Evolutionary conservation across 2,329 filamentous ascomycete species (phyloP), one percentile per base, ranked within the genome.

Genomic region (Fusarium phyllophilum): DNA sequence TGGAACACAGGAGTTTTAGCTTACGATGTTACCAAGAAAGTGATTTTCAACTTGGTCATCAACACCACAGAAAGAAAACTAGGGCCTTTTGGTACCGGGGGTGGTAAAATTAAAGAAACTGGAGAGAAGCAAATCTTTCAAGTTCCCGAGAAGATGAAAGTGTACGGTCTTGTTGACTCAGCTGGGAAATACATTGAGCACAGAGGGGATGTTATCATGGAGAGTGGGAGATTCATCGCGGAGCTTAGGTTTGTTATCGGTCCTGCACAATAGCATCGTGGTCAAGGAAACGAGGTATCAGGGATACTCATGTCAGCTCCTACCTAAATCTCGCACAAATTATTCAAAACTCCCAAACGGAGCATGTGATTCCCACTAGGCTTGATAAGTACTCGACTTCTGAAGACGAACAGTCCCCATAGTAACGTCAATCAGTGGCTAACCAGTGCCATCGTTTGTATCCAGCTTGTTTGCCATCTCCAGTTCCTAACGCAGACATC

Each of bases 251-350:
- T 55, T 22, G 5, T 55, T 20, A 24, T 29, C 0, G 34, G 34
- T 0, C 51, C 51, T 17, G 24, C 26, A 39, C 0, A 29, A 12
- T 39, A 54, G 51, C 15, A 39, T 17, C 1, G 3, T 26, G 6
- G 3, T 9, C 1, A 2, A 6, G 3, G 3, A 5, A 20, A 38
- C 2, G n/a, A 10, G n/a, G 15, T n/a, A n/a, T n/a, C n/a, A n/a
- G n/a, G n/a, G n/a, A n/a, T n/a, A n/a, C n/a, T n/a, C n/a, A n/a
- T n/a, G n/a, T n/a, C n/a, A n/a, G n/a, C n/a, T n/a, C n/a, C n/a
- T n/a, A n/a, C n/a, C n/a, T n/a, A n/a, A n/a, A n/a, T n/a, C 13
- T 22, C 8, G 13, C 8, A 46, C 6, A 22, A 13, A 29, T 46
- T 5, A 12, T 4, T 14, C 13, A 29, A 4, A 29, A 15, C 1